These are phyloP conservation scores for Hypericum perforatum DNA, from an alignment of 345 rosid genomes.

Conservation along the genomic window DNA sequence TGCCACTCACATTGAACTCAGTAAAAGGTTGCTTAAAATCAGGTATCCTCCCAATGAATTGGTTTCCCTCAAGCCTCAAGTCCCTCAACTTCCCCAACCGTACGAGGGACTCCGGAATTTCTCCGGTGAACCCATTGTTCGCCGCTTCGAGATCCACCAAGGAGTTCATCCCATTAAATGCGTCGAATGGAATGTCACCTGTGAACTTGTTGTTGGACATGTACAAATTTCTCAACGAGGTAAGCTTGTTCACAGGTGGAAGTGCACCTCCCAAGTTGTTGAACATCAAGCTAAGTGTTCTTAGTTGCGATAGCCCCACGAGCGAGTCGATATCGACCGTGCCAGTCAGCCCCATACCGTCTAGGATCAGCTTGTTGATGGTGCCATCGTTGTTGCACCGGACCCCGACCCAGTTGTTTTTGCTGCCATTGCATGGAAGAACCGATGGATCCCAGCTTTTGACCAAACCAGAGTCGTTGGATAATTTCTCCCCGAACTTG, in stretches of 20 bases:
- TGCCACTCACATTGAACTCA: constrained; percentile 38
- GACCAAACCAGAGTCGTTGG: constrained; percentile 15
- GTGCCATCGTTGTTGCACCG: constrained; percentile 28
- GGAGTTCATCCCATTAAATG: constrained; percentile 39
- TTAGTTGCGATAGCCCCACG: constrained; percentile 20
- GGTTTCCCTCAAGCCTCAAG: constrained; percentile 45
- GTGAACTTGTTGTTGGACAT: constrained; percentile 47
- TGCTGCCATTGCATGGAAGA: constrained; percentile 25
- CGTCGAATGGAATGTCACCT: constrained; percentile 33
- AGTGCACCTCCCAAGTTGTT: constrained; percentile 51
- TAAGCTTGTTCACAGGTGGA: constrained; percentile 36
- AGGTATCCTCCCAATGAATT: constrained; percentile 48
- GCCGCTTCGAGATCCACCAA: constrained; percentile 45
- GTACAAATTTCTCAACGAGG: constrained; percentile 31
- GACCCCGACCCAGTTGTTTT: constrained; percentile 46
- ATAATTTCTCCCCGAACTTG: constrained; percentile 44
- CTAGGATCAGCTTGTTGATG: constrained; percentile 36
- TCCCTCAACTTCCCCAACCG: constrained; percentile 30
- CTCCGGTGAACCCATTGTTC: constrained; percentile 40
- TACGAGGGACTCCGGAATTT: constrained; percentile 45
- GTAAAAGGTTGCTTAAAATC: constrained; percentile 29
- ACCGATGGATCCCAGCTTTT: constrained; percentile 30
- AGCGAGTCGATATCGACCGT: constrained; percentile 35
- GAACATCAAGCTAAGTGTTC: constrained; percentile 47
- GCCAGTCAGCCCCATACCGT: constrained; percentile 49